phyloP scores from a whole-genome alignment of 495 filamentous ascomycete species.

The Hyaloscypha finlandica region DNA sequence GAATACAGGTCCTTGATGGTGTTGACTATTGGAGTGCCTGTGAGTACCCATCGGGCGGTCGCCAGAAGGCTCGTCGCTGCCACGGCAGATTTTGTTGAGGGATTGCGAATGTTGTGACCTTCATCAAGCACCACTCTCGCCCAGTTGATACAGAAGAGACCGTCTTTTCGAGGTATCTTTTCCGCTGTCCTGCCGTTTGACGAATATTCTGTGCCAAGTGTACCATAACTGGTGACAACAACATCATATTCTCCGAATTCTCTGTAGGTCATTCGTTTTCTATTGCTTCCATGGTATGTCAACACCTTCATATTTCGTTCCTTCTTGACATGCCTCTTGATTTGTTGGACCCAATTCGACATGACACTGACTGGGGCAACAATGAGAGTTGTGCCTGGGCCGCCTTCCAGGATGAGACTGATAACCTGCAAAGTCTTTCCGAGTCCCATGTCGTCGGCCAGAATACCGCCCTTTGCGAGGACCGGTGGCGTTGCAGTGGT shows the following conservation, averaged over 20 bases:
- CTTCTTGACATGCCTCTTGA: constrained; percentile 67
- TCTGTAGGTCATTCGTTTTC: constrained; percentile 54
- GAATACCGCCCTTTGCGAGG: constrained; percentile 78
- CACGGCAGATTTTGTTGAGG: constrained; percentile 66
- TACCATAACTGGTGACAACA: constrained; percentile 83
- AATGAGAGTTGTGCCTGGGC: constrained; percentile 70
- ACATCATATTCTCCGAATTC: constrained; percentile 66
- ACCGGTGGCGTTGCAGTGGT: constrained; percentile 54
- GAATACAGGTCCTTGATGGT: constrained; percentile 82
- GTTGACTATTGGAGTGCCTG: constrained; percentile 81
- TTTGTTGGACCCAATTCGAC: constrained; percentile 90
- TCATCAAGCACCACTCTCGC: constrained; percentile 85
- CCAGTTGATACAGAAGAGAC: constrained; percentile 72
- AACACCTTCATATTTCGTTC: constrained; percentile 64
- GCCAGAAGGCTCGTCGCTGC: constrained; percentile 69
- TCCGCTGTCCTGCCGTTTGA: constrained; percentile 12
- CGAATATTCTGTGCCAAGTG: constrained; percentile 44
- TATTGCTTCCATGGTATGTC: constrained; percentile 71
- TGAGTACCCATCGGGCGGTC: constrained; percentile 78
- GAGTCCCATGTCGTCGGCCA: constrained; percentile 94
- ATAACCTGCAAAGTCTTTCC: constrained; percentile 93
- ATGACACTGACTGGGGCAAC: constrained; percentile 84
- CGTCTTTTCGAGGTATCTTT: constrained; percentile 31
- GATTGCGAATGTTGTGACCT: constrained; percentile 83
- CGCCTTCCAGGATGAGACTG: constrained; percentile 68